Base-by-base conservation (phyloP, 768 basidiomycete species). In the Agaricus bisporus region DNA sequence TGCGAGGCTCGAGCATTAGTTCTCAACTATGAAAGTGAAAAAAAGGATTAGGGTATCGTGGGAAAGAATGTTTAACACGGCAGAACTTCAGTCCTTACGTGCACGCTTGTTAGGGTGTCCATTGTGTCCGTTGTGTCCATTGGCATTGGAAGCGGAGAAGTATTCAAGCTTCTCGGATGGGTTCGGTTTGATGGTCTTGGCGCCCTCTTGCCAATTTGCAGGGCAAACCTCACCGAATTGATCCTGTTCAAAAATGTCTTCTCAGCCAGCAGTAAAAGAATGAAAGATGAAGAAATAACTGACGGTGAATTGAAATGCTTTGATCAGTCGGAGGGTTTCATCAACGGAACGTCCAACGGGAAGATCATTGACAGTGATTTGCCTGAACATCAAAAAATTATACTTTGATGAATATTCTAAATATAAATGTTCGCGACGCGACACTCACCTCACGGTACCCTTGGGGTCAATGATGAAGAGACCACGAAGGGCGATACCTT, bases 301-400 rank as follows among this genome's bases (percentile, higher is more conserved):
- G 64, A 90, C 88, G 11, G 82, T 83, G 69, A 88, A 92, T 64
- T 95, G 92, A 86, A 95, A 94, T 18, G 94, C 94, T 70, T 95
- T 85, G 71, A 97, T 74, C 46, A 97, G 82, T 55, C 94, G 87
- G 49, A 94, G 60, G 1, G 93, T 94, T 74, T 97, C 94, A 36
- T 93, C 92, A 50, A 95, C 93, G 2, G 91, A 93, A 49, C 94
- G 88, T n/a, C 94, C 94, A 46, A 95, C 92, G 12, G 93, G 91
- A 38, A 95, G 79, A 68, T 97, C 94, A 65, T 95, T 95, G 57
- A 95, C 75, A 51, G 90, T 91, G 60, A 89, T 86, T 75, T 91
- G 86, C 57, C 86, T 88, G 41, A 25, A 54, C 15, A 29, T n/a
- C n/a, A 45, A 32, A 32, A 32, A 32, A 32, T 17, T 35, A 36